These are phyloP conservation scores for Pseudovirgaria hyperparasitica DNA, from an alignment of 2,329 filamentous ascomycete genomes.

Conservation along the genomic window DNA sequence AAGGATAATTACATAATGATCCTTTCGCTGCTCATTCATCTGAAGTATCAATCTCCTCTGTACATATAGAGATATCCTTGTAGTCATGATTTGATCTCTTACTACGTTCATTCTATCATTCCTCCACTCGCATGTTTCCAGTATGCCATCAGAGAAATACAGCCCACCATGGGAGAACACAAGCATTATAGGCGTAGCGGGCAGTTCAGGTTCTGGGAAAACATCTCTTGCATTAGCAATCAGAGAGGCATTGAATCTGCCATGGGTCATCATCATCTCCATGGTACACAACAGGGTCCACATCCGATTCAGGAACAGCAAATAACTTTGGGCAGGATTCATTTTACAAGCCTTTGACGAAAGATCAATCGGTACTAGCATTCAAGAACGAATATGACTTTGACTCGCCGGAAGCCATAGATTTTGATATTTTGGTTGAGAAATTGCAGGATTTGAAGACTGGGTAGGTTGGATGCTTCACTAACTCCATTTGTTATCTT, in stretches of 20 bases:
- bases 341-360: constrained; percentile 82
- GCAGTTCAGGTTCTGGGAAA: constrained; percentile 90
- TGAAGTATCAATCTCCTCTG: background rate
- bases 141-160: constrained; percentile 49
- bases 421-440: constrained; percentile 80
- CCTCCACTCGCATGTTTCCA: background rate
- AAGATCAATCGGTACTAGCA: constrained; percentile 65
- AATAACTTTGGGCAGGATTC: constrained; percentile 54
- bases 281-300: constrained; percentile 57
- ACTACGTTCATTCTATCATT: background rate
- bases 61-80: background rate
- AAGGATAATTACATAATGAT: constrained; percentile 1
- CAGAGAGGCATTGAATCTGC: constrained; percentile 75
- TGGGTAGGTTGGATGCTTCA: constrained; percentile 51
- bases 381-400: constrained; percentile 93
- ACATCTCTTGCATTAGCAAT: constrained; percentile 89
- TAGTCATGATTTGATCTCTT: constrained; percentile 2
- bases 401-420: constrained; percentile 84
- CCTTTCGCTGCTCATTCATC: background rate
- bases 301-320: background rate
- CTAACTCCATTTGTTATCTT: constrained; percentile 5
- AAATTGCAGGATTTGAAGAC: constrained; percentile 74
- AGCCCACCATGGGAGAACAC: constrained; percentile 92
- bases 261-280: constrained; percentile 95
- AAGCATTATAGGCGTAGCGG: constrained; percentile 91